These are phyloP conservation scores for Dactylorhiza incarnata DNA, from an alignment of 106 monocot genomes.

Conservation along the genomic window DNA sequence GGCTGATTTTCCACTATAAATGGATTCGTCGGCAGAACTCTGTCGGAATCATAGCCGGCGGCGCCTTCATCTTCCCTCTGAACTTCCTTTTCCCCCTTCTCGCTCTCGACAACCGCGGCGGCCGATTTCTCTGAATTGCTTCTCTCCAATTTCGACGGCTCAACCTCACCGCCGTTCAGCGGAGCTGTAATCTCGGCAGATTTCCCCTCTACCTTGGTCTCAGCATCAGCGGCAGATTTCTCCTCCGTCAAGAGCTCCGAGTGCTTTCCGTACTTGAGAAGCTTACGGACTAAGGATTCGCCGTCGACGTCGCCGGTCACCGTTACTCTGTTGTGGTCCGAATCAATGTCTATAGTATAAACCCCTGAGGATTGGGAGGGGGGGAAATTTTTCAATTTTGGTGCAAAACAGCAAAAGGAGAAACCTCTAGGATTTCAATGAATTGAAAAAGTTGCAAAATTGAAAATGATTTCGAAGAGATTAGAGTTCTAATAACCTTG, in stretches of 20 bases:
- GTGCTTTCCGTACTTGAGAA: constrained; percentile 54
- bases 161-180: not conserved
- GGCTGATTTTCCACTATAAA: constrained; percentile 9
- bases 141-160: not conserved
- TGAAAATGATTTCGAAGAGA: constrained; percentile 27
- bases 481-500: constrained; percentile 40
- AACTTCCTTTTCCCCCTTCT: not conserved
- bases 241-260: constrained; percentile 53
- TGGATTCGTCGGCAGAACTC: not conserved
- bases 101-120: not conserved
- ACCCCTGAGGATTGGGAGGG: constrained; percentile 41
- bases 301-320: constrained; percentile 42
- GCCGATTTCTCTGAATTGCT: not conserved
- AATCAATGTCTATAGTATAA: constrained; percentile 26
- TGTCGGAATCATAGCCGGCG: not conserved
- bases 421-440: not conserved
- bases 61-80: constrained; percentile 11
- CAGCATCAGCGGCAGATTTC: no score
- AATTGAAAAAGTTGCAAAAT: not conserved
- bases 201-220: constrained; percentile 8
- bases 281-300: constrained; percentile 45
- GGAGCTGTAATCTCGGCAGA: not conserved
- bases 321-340: constrained; percentile 47
- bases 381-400: constrained; percentile 4
- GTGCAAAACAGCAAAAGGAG: not conserved